phyloP scores from a whole-genome alignment of 2,329 filamentous ascomycete species.

The Ophiocordyceps camponoti-saundersi region DNA sequence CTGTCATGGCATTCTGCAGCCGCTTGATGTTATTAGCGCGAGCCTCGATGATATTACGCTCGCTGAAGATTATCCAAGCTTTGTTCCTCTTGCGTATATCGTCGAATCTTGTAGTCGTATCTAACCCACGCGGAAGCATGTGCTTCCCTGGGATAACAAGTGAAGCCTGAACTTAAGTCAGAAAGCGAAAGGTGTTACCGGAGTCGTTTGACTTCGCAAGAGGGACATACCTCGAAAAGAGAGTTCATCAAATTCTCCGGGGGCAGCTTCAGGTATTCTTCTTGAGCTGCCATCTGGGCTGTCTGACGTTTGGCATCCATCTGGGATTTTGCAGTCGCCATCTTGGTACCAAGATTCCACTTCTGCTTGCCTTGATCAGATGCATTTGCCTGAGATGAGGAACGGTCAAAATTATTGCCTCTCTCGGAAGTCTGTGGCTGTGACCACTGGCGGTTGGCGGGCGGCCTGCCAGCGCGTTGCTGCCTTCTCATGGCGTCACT shows the following conservation, averaged over 20 bases:
- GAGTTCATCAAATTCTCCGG: not conserved
- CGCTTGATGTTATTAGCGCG: slow-evolving; percentile 6
- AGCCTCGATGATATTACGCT: slow-evolving; percentile 11
- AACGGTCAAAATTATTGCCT: not conserved
- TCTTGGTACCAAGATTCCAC: not conserved
- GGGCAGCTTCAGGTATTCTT: not conserved
- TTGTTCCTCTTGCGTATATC: slow-evolving; percentile 10
- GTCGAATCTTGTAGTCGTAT: slow-evolving; percentile 9
- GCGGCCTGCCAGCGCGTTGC: not conserved
- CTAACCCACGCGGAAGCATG: slow-evolving; percentile 10
- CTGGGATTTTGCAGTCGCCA: not conserved
- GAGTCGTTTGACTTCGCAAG: not conserved
- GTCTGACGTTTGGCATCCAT: not conserved
- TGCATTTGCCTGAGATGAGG: not conserved
- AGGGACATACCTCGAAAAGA: not conserved
- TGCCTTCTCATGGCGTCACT: not conserved
- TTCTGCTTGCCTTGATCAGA: not conserved
- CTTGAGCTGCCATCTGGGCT: not conserved
- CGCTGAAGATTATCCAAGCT: slow-evolving; percentile 14
- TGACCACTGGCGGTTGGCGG: not conserved
- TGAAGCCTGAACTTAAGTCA: slow-evolving; percentile 7
- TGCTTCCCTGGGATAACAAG: slow-evolving; percentile 13
- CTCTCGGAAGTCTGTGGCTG: not conserved
- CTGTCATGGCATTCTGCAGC: slow-evolving; percentile 11
- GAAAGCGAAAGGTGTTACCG: not conserved